Percentiles rank a stretch among this genome's conserved stretches.
Evolutionary conservation across 2,329 filamentous ascomycete species (phyloP).

Genomic region (Cercospora zeina): DNA sequence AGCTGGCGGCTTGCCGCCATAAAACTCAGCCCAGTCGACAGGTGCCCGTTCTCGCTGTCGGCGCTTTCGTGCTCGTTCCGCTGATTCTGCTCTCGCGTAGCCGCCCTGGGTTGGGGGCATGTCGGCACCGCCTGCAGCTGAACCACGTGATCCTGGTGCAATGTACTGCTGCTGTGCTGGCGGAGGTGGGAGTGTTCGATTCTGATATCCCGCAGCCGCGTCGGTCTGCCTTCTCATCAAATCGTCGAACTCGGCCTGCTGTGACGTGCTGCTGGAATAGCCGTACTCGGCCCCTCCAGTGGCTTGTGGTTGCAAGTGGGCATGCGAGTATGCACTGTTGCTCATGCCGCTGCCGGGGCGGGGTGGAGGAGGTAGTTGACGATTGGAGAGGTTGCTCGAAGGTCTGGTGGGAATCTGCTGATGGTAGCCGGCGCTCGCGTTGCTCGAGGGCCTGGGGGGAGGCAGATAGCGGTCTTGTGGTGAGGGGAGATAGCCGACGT

Average conservation of each 20-base stretch:
- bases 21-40: conserved; percentile 43
- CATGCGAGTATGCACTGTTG: conserved; percentile 31
- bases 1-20: conserved; percentile 45
- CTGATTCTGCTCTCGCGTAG: conserved; percentile 22
- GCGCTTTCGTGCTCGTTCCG: conserved; percentile 29
- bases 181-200: conserved; percentile 29
- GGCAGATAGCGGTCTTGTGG: conserved; percentile 39
- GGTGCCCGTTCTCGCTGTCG: conserved; percentile 28
- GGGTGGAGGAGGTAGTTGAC: conserved; percentile 34
- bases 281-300: conserved; percentile 33
- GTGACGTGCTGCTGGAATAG: conserved; percentile 29
- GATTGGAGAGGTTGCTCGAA: conserved; percentile 37
- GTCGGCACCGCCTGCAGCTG: conserved; percentile 21
- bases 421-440: conserved; percentile 38
- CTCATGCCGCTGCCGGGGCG: conserved; percentile 38
- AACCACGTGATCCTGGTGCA: conserved; percentile 32
- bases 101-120: conserved; percentile 21
- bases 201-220: conserved; percentile 32
- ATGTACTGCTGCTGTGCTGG: conserved; percentile 23
- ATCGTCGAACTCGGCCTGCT: conserved; percentile 32
- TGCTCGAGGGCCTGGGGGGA: conserved; percentile 39
- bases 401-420: conserved; percentile 38
- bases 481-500: conserved; percentile 33
- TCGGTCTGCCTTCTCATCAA: conserved; percentile 32
- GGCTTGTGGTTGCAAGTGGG: conserved; percentile 30